Percentiles rank a stretch among this genome's conserved stretches.
Evolutionary conservation across 768 basidiomycete genomes (phyloP).

Genomic region (Mycena pura): DNA sequence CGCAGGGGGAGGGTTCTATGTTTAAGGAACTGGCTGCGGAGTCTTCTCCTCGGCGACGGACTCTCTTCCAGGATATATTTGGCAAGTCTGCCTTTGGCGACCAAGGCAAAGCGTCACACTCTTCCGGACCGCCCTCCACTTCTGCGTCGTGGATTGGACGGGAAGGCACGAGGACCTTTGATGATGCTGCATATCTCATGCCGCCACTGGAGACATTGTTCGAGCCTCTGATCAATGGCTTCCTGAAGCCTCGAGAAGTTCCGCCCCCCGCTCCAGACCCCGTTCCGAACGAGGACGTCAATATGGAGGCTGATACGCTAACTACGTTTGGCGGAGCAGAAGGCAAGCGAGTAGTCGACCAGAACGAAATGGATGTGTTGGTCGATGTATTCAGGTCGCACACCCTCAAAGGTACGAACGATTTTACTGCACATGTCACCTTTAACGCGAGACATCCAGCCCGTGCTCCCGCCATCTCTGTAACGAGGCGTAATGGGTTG

Average conservation of each 20-base stretch:
- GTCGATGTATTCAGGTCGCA: conserved; percentile 68
- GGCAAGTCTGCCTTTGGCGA: conserved; percentile 73
- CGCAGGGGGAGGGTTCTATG: conserved; percentile 50
- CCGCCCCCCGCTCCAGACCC: conserved; percentile 20
- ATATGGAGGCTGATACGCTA: conserved; percentile 47
- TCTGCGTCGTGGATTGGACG: conserved; percentile 37
- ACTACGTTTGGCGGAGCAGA: conserved; percentile 22
- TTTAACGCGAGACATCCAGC: conserved; percentile 12
- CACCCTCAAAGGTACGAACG: conserved; percentile 45
- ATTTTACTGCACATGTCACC: conserved; percentile 1
- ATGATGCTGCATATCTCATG: conserved; percentile 76
- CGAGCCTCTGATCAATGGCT: conserved; percentile 54
- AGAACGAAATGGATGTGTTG: conserved; percentile 65
- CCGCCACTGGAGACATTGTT: conserved; percentile 79
- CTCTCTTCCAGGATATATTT: conserved; percentile 92
- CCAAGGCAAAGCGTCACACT: conserved; percentile 29
- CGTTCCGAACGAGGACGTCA: conserved; percentile 45
- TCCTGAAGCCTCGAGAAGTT: conserved; percentile 37
- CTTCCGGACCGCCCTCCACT: conserved; percentile 17
- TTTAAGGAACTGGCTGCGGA: conserved; percentile 45
- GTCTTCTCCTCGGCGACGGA: conserved; percentile 44
- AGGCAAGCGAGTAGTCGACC: conserved; percentile 46
- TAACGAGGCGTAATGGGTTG: not conserved
- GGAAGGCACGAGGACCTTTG: conserved; percentile 58
- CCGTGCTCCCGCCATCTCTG: conserved; percentile 7